phyloP scores from a whole-genome alignment of 179 eudicot species.

The Silene coronaria region DNA sequence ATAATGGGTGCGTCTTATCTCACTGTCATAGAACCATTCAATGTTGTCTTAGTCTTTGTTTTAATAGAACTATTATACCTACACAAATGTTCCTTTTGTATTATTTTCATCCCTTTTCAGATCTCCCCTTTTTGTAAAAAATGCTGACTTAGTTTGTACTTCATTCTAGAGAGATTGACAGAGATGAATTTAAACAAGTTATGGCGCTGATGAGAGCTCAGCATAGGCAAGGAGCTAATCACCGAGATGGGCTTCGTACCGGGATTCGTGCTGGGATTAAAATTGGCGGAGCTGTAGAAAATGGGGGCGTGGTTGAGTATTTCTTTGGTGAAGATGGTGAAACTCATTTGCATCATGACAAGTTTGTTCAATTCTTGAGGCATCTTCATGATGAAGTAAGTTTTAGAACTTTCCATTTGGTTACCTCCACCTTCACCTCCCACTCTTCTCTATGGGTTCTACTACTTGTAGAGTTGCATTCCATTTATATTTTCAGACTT shows the following conservation, averaged over 20 bases:
- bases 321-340: conserved; percentile 85
- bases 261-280: conserved; percentile 67
- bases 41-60: not conserved
- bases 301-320: conserved; percentile 81
- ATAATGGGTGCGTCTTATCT: conserved; percentile 50
- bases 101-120: not conserved
- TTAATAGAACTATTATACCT: not conserved
- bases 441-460: conserved; percentile 4
- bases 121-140: not conserved
- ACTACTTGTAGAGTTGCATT: too few relatives aligned
- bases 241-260: conserved; percentile 63
- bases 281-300: conserved; percentile 57
- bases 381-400: conserved; percentile 74
- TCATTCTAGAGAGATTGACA: conserved; percentile 58
- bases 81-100: not conserved
- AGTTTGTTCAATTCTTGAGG: conserved; percentile 66
- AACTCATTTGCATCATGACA: conserved; percentile 47
- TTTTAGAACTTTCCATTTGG: not conserved
- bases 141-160: conserved; percentile 12
- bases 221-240: conserved; percentile 77
- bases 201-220: conserved; percentile 81
- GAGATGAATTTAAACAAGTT: conserved; percentile 80
- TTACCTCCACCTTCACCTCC: not conserved
- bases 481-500: not conserved
- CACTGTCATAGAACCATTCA: not conserved